Percentiles rank a stretch among this genome's conserved stretches.
Conservation (phyloP, 2,329 filamentous ascomycete genomes). For the Endothia cerciana region DNA sequence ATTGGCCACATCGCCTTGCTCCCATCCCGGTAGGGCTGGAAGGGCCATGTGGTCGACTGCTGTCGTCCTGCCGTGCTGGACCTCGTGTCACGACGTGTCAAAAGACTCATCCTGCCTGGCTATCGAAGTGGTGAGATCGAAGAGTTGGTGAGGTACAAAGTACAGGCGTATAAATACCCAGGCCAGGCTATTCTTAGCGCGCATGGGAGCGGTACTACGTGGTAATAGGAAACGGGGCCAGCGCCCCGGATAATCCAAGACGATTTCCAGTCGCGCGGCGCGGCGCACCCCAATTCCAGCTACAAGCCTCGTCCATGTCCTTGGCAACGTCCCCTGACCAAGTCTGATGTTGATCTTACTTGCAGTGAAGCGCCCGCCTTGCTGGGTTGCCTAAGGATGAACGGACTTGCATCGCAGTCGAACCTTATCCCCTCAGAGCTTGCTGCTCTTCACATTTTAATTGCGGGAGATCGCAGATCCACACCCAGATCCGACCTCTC, state of each 20-base stretch:
- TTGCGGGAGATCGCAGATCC: slow-evolving; percentile 10
- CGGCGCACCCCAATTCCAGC: slow-evolving; percentile 1
- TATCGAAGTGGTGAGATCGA: not conserved
- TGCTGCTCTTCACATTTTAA: slow-evolving; percentile 1
- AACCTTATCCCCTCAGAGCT: slow-evolving; percentile 3
- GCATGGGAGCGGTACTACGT: not conserved
- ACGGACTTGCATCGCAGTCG: not conserved
- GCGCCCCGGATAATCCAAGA: slow-evolving; percentile 4
- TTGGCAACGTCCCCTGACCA: not conserved
- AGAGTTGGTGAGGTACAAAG: not conserved
- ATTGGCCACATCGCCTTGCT: not conserved
- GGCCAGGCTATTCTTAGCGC: slow-evolving; percentile 15
- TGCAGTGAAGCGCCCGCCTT: not conserved
- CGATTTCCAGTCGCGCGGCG: slow-evolving; percentile 3
- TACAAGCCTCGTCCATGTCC: not conserved
- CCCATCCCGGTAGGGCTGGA: not conserved
- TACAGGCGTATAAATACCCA: slow-evolving; percentile 4
- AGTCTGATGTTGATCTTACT: not conserved
- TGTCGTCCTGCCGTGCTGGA: not conserved
- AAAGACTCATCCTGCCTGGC: not conserved
- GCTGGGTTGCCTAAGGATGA: not conserved
- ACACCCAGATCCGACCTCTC: not conserved
- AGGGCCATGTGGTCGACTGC: not conserved
- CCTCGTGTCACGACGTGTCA: slow-evolving; percentile 9
- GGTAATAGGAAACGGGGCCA: slow-evolving; percentile 3